Conservation (phyloP, 805 yeast genomes). For the Cephaloascus albidus region DNA sequence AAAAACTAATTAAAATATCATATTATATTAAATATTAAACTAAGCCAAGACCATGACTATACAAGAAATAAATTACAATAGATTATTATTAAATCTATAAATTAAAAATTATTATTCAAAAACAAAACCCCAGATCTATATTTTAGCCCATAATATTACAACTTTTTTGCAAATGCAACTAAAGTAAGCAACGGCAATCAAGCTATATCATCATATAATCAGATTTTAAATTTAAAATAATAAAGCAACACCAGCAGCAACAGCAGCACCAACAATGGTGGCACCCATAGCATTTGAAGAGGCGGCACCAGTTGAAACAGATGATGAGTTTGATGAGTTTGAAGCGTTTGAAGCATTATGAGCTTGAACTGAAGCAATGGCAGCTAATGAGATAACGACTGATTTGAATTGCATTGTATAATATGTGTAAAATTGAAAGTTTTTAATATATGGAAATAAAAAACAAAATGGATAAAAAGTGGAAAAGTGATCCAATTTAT, state of each 20-base stretch:
- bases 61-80: neutral
- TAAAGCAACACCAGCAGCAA: constrained; percentile 72
- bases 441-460: neutral
- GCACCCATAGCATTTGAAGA: constrained; percentile 52
- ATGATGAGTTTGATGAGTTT: constrained; percentile 32
- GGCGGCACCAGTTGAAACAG: constrained; percentile 40
- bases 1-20: too few relatives aligned
- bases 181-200: too few relatives aligned
- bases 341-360: constrained; percentile 35
- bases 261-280: constrained; percentile 74
- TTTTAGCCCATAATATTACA: neutral
- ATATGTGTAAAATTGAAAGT: constrained; percentile 1
- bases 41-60: too few relatives aligned
- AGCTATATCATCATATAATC: too few relatives aligned
- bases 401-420: constrained; percentile 63
- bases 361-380: constrained; percentile 62
- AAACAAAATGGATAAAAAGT: neutral
- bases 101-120: neutral
- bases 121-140: neutral
- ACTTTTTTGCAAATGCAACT: neutral
- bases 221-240: constrained; percentile 14
- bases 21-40: too few relatives aligned
- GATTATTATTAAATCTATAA: neutral
- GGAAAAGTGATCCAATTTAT: neutral
- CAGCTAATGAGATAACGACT: constrained; percentile 60